Evolutionary conservation across 495 filamentous ascomycete genomes (phyloP).

Genomic region (Neurospora sp.): DNA sequence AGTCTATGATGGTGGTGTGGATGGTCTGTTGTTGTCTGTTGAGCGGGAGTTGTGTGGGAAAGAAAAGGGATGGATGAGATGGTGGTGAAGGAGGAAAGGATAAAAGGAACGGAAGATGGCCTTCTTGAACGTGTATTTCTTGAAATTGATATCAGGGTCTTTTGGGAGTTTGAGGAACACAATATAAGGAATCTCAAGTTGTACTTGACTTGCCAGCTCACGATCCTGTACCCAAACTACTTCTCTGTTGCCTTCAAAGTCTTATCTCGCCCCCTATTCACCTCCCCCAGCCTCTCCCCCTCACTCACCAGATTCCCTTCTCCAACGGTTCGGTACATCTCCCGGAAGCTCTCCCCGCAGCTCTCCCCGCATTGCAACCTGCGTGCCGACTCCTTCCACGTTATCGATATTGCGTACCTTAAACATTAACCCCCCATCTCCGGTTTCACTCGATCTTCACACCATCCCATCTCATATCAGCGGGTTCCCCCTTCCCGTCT

Average conservation of each 20-base stretch:
- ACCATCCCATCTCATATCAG: not conserved
- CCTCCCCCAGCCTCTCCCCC: not conserved
- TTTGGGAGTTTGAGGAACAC: not conserved
- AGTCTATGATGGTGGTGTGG: not conserved
- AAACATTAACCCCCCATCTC: not conserved
- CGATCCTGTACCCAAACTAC: not conserved
- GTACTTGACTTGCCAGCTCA: not conserved
- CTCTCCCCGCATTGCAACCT: not conserved
- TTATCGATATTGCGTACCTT: not conserved
- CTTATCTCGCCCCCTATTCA: not conserved
- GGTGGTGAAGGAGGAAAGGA: not conserved
- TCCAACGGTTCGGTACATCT: not conserved
- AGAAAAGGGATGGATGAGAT: not conserved
- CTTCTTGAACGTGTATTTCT: not conserved
- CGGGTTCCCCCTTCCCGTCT: not conserved
- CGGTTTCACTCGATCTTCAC: not conserved
- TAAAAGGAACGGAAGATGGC: not conserved
- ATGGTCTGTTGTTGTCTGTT: not conserved
- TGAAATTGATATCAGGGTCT: not conserved
- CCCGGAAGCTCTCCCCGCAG: not conserved
- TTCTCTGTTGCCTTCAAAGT: not conserved
- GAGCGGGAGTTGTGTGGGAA: not conserved
- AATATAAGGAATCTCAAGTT: not conserved
- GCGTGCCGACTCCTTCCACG: not conserved
- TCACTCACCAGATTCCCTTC: not conserved